Evolutionary conservation across 2,329 filamentous ascomycete species (phyloP), one percentile per base, ranked within the genome.

Genomic region (Alternaria sp.): DNA sequence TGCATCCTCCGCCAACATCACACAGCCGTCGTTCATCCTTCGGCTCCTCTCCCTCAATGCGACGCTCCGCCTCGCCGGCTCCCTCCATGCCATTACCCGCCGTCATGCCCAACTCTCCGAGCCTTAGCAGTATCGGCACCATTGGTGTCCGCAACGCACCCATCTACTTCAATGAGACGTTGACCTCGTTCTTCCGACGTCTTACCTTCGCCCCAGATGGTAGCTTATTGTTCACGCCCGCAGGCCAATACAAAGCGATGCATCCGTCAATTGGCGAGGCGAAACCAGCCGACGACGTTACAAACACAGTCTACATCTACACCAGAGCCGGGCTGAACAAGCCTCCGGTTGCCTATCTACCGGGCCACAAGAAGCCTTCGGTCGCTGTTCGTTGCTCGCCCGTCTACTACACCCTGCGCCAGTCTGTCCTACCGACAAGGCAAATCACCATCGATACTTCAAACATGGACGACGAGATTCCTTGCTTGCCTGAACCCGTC

Each of bases 251-350:
- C 79, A 96, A 97, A 75, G 90, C 90, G 2, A 86, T 92, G 50
- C 87, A 92, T 65, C 80, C 83, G 23, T 86, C 87, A 46, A 81
- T 88, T 23, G 85, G 86, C 48, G 90, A 93, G 62, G 74, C 83
- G 2, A 96, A 93, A 76, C 84, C 87, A 0, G 85, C 85, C 0
- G 94, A 95, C 68, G 94, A 99, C 66, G 85, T 97, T 51, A 93
- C 91, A 69, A 99, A 99, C 74, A 99, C 95, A 0, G 96, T 99
- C 23, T 99, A 99, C 78, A 95, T 99, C 53, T 99, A 99, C 78
- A 97, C 94, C 0, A 85, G 95, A 69, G 95, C 93, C 29, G 95
- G 95, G 24, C 92, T 99, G 72, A 98, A 97, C 80, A 97, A 96
- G 76, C 93, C 95, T 1, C 95, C 95, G 2, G 90, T 98, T 56